Base-by-base conservation (phyloP, 2,329 filamentous ascomycete species). In the Xylaria hypoxylon region DNA sequence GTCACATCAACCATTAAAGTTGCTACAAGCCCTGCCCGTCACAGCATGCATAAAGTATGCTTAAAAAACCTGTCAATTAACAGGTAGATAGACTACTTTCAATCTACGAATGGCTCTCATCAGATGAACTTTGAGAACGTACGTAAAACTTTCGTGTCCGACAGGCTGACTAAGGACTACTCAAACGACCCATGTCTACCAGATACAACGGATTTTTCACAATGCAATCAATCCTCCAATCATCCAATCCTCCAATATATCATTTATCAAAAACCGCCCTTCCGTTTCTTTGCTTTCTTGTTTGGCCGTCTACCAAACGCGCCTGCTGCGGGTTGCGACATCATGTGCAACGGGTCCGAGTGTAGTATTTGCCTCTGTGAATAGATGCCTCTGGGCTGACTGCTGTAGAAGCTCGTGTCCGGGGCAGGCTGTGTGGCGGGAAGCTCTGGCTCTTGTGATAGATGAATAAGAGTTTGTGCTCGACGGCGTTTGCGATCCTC, bases 251-350 rank as follows among this genome's bases (percentile, higher is more conserved):
- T 35, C 42, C n/a, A 52, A 17, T 2, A 45, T 31, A 15, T n/a
- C 31, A 53, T 40, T 48, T 19, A 51, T 72, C 58, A 75, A 53
- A 78, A 78, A 2, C 77, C 77, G 8, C 71, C 73, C 57, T 74
- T 76, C 13, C 74, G 69, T 67, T 75, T 78, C 56, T 73, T 74
- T 3, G 35, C 47, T 53, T 76, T 78, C 68, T 78, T 78, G 53
- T 71, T 75, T 11, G 71, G 65, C 42, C 75, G 71, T n/a, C 68
- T 72, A 45, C 74, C 76, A 63, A 77, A 78, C 2, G 67, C 33
- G 0, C 77, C 77, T 7, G 70, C 17, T 10, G 72, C 50, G n/a
- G 77, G 76, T 59, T 78, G 77, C 17, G 76, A 77, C 76, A 77
- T 78, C 13, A 68, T 70, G 5, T 73, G 67, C 11, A 68, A 2